phyloP scores from a whole-genome alignment of 306 rosid species.

The Cicer pinnatifidum region DNA sequence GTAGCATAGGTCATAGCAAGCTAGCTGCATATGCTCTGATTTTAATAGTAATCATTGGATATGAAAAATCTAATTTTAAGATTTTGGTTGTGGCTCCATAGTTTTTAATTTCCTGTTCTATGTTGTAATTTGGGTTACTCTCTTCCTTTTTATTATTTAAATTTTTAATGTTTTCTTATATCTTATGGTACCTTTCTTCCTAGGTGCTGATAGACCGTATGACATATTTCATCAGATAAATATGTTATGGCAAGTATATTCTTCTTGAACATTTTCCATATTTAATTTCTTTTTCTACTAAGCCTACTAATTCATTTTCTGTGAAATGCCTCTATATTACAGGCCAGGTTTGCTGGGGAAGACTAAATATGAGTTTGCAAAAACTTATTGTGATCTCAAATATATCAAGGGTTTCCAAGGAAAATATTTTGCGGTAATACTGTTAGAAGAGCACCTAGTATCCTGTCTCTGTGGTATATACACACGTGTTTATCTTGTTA shows the following conservation, averaged over 20 bases:
- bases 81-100: slow-evolving; percentile 26
- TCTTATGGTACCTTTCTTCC: slow-evolving; percentile 65
- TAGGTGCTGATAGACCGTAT: slow-evolving; percentile 87
- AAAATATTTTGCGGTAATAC: slow-evolving; percentile 72
- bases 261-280: slow-evolving; percentile 37
- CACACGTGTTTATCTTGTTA: slow-evolving; percentile 28
- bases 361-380: slow-evolving; percentile 77
- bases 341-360: slow-evolving; percentile 95
- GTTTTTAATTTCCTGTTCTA: slow-evolving; percentile 30
- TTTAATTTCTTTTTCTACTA: slow-evolving; percentile 23
- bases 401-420: slow-evolving; percentile 62
- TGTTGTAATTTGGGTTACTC: slow-evolving; percentile 32
- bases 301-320: slow-evolving; percentile 38
- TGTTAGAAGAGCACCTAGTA: slow-evolving; percentile 38
- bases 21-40: slow-evolving; percentile 38
- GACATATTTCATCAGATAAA: slow-evolving; percentile 96
- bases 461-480: slow-evolving; percentile 14
- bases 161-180: slow-evolving; percentile 46
- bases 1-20: slow-evolving; percentile 50
- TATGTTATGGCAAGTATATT: slow-evolving; percentile 81
- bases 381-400: slow-evolving; percentile 79
- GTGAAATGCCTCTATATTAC: slow-evolving; percentile 44
- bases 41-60: slow-evolving; percentile 33
- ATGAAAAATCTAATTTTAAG: slow-evolving; percentile 32
- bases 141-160: slow-evolving; percentile 32